Evolutionary conservation across 2,329 filamentous ascomycete genomes (phyloP), one percentile per base, ranked within the genome.

Genomic region (Escovopsis sp.): DNA sequence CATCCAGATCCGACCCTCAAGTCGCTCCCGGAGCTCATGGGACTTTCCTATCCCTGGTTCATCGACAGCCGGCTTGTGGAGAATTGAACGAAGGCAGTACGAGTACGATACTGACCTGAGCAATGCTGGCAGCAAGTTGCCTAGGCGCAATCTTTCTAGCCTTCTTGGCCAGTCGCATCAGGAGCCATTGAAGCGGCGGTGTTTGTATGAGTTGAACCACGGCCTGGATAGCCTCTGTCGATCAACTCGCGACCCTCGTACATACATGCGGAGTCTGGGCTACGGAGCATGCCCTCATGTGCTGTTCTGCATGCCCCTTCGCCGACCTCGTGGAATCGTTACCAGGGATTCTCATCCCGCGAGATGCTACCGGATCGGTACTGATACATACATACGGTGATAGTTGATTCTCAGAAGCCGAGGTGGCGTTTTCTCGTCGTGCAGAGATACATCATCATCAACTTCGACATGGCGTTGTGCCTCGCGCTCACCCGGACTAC

Each of bases 361-460:
- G 35, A 19, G 18, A 37, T 37, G 28, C 28, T 32, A 11, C 28
- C 28, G 8, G 28, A 9, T 32, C 28, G 11, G 28, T 11, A 37
- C 35, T 19, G 35, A 18, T 23, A 19, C 18, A 40, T 12, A 26
- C 39, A 40, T 12, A 26, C 39, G 33, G 34, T 33, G 36, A 30
- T 40, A 45, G 38, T 34, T 37, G 34, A 33, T 45, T 42, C 28
- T 43, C 44, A 45, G 39, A 39, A 45, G 44, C 44, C 44, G 44
- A 45, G 32, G 44, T 45, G 44, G 44, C 41, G 44, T 36, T 38
- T 39, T 36, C 26, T 35, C 36, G 41, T 30, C 32, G 26, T 35
- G 38, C 26, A 33, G 33, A 26, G 37, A 30, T 19, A 10, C 30
- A 15, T 19, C 12, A 18, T 36, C 34, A 15, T 12, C 8, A 28